Evolutionary conservation across 2,329 filamentous ascomycete genomes (phyloP), one percentile per base, ranked within the genome.

Genomic region (Alternaria postmessia): DNA sequence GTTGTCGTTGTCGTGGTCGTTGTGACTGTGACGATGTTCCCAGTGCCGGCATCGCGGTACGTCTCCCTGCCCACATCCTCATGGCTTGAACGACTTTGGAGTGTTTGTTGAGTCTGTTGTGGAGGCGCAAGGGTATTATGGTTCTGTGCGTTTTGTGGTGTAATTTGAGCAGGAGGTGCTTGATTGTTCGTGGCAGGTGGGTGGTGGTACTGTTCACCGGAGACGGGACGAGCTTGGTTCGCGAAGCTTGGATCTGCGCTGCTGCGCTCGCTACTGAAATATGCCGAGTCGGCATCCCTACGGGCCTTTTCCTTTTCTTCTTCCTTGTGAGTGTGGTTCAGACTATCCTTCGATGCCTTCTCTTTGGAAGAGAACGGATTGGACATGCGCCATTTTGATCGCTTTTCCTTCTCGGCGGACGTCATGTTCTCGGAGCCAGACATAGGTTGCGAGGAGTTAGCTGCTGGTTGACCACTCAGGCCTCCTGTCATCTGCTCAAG

Each of bases 1-100:
- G 75, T 77, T 1, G 75, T 77, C 1, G 75, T 77, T 2, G 75
- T 78, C 1, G 75, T 77, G 12, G 75, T 78, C 0, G 75, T 78
- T 8, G 73, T 76, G 3, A 73, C 73, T 5, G 75, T 77, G 3
- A 78, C 69, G 20, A 77, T 69, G 26, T 77, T 74, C 0, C 75
- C 75, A 7, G 75, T 76, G 14, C 63, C 67, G 20, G 60, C 62
- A 51, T 78, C 75, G 30, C 70, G 69, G 44, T 77, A 71, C 11
- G 73, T 73, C 34, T 78, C 75, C 46, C 61, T 64, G 3, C 67
- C 63, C 4, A 76, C 57, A 53, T 74, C 70, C 39, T 76, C 73
- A 32, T 62, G 67, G 46, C 65, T 71, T 47, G 65, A 62, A 14
- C 64, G 62, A 32, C 57, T 66, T 32, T 66, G 66, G 36, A 61